Conservation (phyloP, 371 early-diverging fungal genomes). For the Massospora cicadina region DNA sequence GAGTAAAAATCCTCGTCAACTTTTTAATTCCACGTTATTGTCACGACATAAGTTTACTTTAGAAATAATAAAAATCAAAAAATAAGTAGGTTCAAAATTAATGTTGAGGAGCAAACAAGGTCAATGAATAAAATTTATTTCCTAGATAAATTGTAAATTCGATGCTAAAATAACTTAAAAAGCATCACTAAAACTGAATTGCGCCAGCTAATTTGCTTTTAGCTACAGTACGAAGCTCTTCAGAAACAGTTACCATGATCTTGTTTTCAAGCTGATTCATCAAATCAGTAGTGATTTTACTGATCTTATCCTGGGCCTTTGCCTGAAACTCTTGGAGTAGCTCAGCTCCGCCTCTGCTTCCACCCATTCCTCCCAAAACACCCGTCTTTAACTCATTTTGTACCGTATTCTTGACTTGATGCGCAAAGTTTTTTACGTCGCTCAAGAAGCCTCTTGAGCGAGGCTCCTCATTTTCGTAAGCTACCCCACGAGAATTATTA, state of each 20-base stretch:
- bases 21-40: no score
- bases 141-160: no score
- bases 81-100: no score
- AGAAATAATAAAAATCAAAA: no score
- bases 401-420: not conserved
- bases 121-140: no score
- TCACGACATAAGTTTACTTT: no score
- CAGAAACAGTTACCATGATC: conserved; percentile 6
- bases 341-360: not conserved
- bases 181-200: not conserved
- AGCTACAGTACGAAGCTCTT: conserved; percentile 6
- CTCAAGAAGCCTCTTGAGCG: conserved; percentile 2
- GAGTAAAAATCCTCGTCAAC: no score
- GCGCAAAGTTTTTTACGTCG: conserved; percentile 5
- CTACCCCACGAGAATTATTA: not conserved
- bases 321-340: conserved; percentile 4
- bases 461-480: not conserved
- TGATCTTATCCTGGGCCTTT: not conserved
- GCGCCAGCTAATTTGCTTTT: not conserved
- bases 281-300: conserved; percentile 3
- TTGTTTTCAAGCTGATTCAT: not conserved
- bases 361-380: not conserved
- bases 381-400: not conserved
- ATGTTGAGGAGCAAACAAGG: no score
- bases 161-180: no score